A percentile compares a stretch with the other conserved stretches of the same genome.
These are phyloP conservation scores for Phytophthora pisi DNA, from an alignment of 352 stramenopile species.

Conservation along the genomic window DNA sequence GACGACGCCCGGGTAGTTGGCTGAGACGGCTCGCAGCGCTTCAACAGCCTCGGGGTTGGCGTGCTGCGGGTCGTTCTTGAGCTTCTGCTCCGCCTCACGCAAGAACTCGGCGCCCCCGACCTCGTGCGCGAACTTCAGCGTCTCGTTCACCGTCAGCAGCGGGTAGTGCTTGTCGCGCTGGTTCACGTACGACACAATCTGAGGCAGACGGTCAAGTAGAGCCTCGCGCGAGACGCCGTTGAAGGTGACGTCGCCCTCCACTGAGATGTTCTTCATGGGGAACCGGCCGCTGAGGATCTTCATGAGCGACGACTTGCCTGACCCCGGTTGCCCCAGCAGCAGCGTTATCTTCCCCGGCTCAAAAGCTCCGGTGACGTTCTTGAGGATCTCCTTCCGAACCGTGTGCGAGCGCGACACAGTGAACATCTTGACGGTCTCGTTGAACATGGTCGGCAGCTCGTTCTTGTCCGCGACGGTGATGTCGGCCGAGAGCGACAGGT, in stretches of 20 bases:
- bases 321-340: background rate
- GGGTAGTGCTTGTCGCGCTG: conserved; percentile 48
- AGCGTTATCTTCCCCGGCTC: conserved; percentile 21
- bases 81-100: conserved; percentile 3
- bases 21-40: conserved; percentile 23
- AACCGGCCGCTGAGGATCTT: conserved; percentile 24
- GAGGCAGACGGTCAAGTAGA: conserved; percentile 24
- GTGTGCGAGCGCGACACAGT: background rate
- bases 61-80: background rate
- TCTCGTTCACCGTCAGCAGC: conserved; percentile 56
- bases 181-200: no score
- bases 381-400: conserved; percentile 20
- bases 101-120: conserved; percentile 25
- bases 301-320: conserved; percentile 1
- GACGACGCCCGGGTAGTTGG: conserved; percentile 46
- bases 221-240: conserved; percentile 11
- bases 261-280: conserved; percentile 20
- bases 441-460: background rate
- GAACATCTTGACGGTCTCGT: background rate
- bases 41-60: conserved; percentile 11
- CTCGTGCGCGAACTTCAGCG: conserved; percentile 48
- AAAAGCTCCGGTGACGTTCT: conserved; percentile 18
- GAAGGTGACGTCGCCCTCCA: conserved; percentile 14
- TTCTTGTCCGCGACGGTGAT: background rate
- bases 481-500: background rate